Conservation (phyloP, 2,329 filamentous ascomycete species). For the Xylariaceae sp. region DNA sequence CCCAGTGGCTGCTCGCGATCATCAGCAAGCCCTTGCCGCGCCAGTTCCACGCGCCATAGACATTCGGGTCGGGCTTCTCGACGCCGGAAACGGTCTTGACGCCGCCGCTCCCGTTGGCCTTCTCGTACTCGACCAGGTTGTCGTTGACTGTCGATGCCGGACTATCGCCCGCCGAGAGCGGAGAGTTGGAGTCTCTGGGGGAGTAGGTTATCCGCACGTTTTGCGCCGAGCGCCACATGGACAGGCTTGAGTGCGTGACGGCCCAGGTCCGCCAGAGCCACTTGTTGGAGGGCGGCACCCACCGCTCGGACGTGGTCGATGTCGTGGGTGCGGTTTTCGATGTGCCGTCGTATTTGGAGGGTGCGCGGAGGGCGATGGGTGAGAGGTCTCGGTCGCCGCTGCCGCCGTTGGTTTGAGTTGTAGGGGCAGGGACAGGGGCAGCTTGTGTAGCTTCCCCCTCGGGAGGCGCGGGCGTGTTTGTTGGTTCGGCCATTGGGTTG, state of each 20-base stretch:
- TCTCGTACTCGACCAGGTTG: constrained; percentile 63
- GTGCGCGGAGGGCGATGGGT: constrained; percentile 39
- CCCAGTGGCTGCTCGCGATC: constrained; percentile 74
- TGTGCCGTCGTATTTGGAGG: constrained; percentile 44
- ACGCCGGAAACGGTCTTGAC: constrained; percentile 62
- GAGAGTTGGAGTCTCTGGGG: constrained; percentile 6
- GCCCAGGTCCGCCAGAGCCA: constrained; percentile 67
- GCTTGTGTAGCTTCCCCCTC: no score
- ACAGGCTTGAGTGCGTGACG: constrained; percentile 70
- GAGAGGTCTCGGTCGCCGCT: no score
- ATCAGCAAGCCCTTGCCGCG: constrained; percentile 70
- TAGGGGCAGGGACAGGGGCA: not conserved
- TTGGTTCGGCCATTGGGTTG: not conserved
- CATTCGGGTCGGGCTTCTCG: constrained; percentile 46
- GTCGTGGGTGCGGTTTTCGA: constrained; percentile 22
- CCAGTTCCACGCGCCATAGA: constrained; percentile 63
- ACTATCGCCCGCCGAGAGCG: constrained; percentile 20
- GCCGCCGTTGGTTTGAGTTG: constrained; percentile 4
- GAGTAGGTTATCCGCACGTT: constrained; percentile 79
- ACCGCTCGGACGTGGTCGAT: constrained; percentile 25
- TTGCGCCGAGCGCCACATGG: constrained; percentile 75
- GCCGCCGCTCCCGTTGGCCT: constrained; percentile 39
- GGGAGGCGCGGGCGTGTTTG: not conserved
- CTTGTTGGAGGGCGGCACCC: constrained; percentile 46
- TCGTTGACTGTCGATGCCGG: constrained; percentile 50